phyloP scores from a whole-genome alignment of 192 early-diverging fungal species.

The Podochytrium sp. region DNA sequence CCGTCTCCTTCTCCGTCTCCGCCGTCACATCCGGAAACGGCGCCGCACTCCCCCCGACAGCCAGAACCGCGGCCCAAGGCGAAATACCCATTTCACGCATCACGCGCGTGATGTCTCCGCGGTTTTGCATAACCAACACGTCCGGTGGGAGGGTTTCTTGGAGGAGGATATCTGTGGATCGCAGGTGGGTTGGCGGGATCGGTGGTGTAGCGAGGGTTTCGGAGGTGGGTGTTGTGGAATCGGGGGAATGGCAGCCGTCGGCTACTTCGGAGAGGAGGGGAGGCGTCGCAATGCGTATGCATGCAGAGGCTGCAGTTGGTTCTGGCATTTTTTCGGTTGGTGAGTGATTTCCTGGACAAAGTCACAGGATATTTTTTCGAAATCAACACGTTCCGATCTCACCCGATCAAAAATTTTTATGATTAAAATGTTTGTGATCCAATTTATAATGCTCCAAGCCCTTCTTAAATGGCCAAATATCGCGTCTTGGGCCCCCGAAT shows the following conservation, averaged over 20 bases:
- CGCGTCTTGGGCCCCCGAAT: constrained; percentile 48
- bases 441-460: too few relatives aligned
- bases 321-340: too few relatives aligned
- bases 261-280: not conserved
- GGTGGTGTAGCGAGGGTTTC: not conserved
- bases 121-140: not conserved
- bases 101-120: not conserved
- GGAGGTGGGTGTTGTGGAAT: not conserved
- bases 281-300: not conserved
- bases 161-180: not conserved
- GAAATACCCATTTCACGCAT: constrained; percentile 18
- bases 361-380: too few relatives aligned
- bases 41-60: not conserved
- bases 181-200: not conserved
- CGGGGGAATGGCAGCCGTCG: not conserved
- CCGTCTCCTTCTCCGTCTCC: not conserved
- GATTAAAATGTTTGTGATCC: too few relatives aligned
- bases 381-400: too few relatives aligned
- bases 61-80: constrained; percentile 22
- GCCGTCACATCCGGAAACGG: not conserved
- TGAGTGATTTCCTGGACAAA: too few relatives aligned
- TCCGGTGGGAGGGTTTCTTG: not conserved
- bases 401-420: too few relatives aligned
- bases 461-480: constrained; percentile 43
- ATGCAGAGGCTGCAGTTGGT: too few relatives aligned